These are phyloP conservation scores for Tremella mesenterica DNA, from an alignment of 768 basidiomycete species.

Conservation along the genomic window DNA sequence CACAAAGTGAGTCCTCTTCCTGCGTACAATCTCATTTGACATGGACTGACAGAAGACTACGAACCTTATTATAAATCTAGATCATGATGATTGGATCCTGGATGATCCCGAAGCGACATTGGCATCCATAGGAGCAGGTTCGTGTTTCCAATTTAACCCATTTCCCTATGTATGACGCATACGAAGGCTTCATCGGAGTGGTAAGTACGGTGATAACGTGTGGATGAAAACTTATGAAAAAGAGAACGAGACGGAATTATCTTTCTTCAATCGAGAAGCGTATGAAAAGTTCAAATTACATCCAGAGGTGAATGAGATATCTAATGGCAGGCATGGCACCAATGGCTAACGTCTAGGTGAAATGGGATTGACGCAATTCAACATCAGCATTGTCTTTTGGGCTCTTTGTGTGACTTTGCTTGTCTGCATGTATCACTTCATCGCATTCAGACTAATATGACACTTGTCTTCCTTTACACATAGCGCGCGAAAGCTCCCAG, in stretches of 20 bases:
- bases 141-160: slow-evolving; percentile 29
- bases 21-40: background rate
- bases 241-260: slow-evolving; percentile 96
- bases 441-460: too few relatives aligned
- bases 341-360: background rate
- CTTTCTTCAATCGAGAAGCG: slow-evolving; percentile 69
- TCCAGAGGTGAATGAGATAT: slow-evolving; percentile 56
- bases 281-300: slow-evolving; percentile 76
- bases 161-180: background rate
- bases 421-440: too few relatives aligned
- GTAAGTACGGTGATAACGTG: background rate
- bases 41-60: slow-evolving; percentile 59
- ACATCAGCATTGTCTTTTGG: background rate
- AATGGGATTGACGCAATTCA: slow-evolving; percentile 6
- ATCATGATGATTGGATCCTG: slow-evolving; percentile 82
- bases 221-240: background rate
- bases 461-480: too few relatives aligned
- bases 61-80: slow-evolving; percentile 95
- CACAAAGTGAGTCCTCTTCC: slow-evolving; percentile 58
- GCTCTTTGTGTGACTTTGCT: too few relatives aligned
- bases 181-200: too few relatives aligned
- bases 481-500: too few relatives aligned
- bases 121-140: slow-evolving; percentile 68
- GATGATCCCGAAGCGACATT: slow-evolving; percentile 59
- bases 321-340: background rate